Percentiles rank a stretch among this genome's conserved stretches.
Evolutionary conservation across 2,329 filamentous ascomycete genomes (phyloP).

Genomic region (Plectosphaerella cucumerina): DNA sequence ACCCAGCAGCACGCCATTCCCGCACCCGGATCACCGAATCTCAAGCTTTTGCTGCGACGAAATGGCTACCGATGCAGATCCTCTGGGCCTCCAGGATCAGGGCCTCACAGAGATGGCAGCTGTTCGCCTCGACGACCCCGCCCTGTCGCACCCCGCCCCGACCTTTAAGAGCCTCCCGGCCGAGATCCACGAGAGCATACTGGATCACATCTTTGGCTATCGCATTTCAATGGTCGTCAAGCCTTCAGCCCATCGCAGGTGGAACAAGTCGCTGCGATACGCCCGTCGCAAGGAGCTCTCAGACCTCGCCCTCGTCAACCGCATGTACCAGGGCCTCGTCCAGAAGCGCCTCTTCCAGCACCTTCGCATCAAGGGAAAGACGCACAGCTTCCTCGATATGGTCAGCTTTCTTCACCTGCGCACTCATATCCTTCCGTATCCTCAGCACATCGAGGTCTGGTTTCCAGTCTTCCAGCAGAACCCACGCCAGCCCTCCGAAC

Average conservation of each 20-base stretch:
- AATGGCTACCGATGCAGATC: too few relatives aligned
- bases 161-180: conserved; percentile 43
- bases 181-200: conserved; percentile 68
- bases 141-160: conserved; percentile 17
- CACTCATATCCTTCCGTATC: conserved; percentile 56
- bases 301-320: conserved; percentile 58
- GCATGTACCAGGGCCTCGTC: conserved; percentile 62
- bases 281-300: conserved; percentile 64
- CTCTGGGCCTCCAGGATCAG: too few relatives aligned
- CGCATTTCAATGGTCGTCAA: conserved; percentile 56
- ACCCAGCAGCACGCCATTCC: conserved; percentile 58
- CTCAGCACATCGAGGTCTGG: conserved; percentile 74
- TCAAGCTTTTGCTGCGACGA: conserved; percentile 29
- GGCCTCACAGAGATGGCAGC: too few relatives aligned
- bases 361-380: conserved; percentile 70
- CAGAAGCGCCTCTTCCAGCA: conserved; percentile 71
- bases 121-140: too few relatives aligned
- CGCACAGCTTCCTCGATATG: conserved; percentile 56
- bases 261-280: conserved; percentile 62
- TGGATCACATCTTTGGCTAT: conserved; percentile 68
- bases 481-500: neutral
- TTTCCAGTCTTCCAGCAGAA: conserved; percentile 61
- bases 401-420: conserved; percentile 55
- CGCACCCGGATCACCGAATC: conserved; percentile 46
- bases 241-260: conserved; percentile 30